Conservation (phyloP, 176 grass and related monocot species). For the Carex parvula region DNA sequence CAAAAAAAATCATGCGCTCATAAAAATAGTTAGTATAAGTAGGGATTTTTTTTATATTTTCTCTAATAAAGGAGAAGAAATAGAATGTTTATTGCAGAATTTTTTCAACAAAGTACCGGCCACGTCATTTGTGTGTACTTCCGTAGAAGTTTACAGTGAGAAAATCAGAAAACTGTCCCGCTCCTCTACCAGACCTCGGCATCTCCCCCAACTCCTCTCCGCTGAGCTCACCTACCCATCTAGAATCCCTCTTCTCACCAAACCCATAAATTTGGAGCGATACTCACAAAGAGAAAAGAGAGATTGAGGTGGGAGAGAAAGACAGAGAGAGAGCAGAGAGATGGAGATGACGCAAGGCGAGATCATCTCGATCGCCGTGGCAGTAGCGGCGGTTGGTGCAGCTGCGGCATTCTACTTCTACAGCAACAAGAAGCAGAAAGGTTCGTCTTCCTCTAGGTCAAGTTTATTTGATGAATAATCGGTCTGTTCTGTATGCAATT, state of each 20-base stretch:
- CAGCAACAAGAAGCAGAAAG: slow-evolving; percentile 58
- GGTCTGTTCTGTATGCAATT: not conserved
- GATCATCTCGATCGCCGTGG: slow-evolving; percentile 53
- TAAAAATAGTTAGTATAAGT: not conserved
- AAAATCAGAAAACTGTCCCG: not conserved
- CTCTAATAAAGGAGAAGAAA: not conserved
- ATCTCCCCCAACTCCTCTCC: not conserved
- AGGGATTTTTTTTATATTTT: not conserved
- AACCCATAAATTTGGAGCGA: not conserved
- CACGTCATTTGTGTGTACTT: not conserved
- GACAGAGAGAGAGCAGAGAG: slow-evolving; percentile 19
- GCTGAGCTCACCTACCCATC: not conserved
- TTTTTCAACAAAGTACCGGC: not conserved
- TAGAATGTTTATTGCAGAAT: not conserved
- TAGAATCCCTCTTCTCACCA: not conserved
- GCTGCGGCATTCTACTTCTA: slow-evolving; percentile 63
- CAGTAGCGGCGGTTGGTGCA: slow-evolving; percentile 53
- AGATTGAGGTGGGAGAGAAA: not conserved
- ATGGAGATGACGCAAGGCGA: slow-evolving; percentile 55
- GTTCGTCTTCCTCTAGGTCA: slow-evolving; percentile 26
- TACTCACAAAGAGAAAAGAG: slow-evolving; percentile 9
- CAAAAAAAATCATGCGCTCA: not conserved
- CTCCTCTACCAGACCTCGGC: not conserved
- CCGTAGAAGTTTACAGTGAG: not conserved
- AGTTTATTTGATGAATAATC: not conserved